Base-by-base conservation (phyloP, 176 grass and related monocot genomes). In the Cenchrus fungigraminus region DNA sequence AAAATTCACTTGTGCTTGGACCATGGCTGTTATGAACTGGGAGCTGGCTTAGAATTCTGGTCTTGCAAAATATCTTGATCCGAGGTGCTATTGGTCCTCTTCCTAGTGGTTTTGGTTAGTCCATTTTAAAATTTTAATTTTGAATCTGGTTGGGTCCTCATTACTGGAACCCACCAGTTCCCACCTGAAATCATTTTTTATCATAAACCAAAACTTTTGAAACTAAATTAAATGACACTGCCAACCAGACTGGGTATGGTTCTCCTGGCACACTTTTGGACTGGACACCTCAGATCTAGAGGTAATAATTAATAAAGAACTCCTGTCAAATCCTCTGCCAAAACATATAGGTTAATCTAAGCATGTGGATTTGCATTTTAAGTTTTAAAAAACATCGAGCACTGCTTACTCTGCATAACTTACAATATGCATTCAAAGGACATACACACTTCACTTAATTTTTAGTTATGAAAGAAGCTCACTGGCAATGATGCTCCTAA, bases 301-400 rank as follows among this genome's bases (percentile, higher is more conserved):
- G 29, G 54, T 61, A 25, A 22, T 61, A 25, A 22, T 61, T 52
- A 61, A 61, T 19, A 63, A 74, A 37, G 19, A 53, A 65, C 0
- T 53, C 17, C 51, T 15, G 6, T 34, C 25, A 47, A 73, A 59
- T 22, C 31, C 9, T 62, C 9, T 8, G 55, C 17, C 15, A 73
- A 83, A 71, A 53, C 16, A n/a, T 75, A 65, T 7, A 42, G 31
- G 7, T 52, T 53, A 34, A 69, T 44, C 79, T 50, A 65, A 76
- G 15, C 61, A 80, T 80, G 52, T 82, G 6, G 50, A 59, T 59
- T 8, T 31, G 50, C 65, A 54, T 42, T 62, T 37, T 8, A 42
- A 31, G 53, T 82, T 76, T 6, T 17, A 19, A 60, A 3, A 77
- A 70, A 82, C 22, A 79, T 47, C 40, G 57, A n/a, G 43, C 31